Base-by-base conservation (phyloP, 495 filamentous ascomycete genomes). In the Tuber borchii region DNA sequence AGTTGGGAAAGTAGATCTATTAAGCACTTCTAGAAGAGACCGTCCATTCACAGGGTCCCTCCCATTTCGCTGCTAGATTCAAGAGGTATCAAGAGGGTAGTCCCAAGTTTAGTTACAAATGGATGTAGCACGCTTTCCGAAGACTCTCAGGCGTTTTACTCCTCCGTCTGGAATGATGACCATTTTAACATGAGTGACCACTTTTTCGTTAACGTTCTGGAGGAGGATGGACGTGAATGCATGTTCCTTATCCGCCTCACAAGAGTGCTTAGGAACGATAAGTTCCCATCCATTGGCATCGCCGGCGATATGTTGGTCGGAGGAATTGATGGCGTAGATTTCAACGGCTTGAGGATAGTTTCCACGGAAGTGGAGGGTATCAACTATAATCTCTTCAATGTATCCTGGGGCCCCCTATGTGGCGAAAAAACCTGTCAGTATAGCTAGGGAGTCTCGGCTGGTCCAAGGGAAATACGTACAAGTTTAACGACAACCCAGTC, bases 141-240 rank as follows among this genome's bases (percentile, higher is more conserved):
- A 91, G 19, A 96, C 90, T 72, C 93, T 88, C 75, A 97, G 88
- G 70, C 94, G 86, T 88, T 97, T 97, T 43, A 97, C 92, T 1
- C 94, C 94, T 61, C 94, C 94, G 83, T 97, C 94, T 9, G 94
- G 94, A 76, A 97, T 91, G 73, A 97, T 95, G 37, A 91, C 92
- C 84, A 97, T 85, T 87, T 95, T 97, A 40, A 93, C 89, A 86
- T 95, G 93, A 14, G 90, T 91, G 80, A 93, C 93, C 1, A 86
- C 82, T 83, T 85, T 87, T 48, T 88, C 88, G 75, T 83, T 79
- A 48, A 83, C 83, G 71, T 85, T 84, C 77, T 77, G 83, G 84
- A 83, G 79, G 78, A 77, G 82, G 6, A 77, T 83, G 17, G 75
- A 77, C 42, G 80, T 80, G 83, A 91, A 93, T 73, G 89, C 87